Base-by-base conservation (phyloP, 495 filamentous ascomycete species). In the Amniculicola lignicola region DNA sequence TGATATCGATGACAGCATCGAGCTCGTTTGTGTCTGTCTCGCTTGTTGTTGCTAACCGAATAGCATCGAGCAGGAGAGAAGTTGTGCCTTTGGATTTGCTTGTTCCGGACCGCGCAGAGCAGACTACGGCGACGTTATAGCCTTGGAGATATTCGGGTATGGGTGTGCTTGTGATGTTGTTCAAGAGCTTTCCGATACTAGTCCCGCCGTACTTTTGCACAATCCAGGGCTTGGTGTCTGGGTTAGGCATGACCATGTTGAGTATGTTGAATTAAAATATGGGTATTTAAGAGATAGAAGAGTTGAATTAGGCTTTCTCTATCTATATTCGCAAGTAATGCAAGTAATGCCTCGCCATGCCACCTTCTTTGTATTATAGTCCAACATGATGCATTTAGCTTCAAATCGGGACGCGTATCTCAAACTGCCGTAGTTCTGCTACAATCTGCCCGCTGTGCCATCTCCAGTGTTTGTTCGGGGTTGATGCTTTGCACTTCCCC, bases 181-280 rank as follows among this genome's bases (percentile, higher is more conserved):
- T 52, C 0, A 71, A 57, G 23, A 73, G 48, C 51, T 74, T 74
- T 27, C 72, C 72, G 3, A 74, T 12, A 53, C 68, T 70, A 18
- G 72, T 74, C 0, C 72, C 72, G 4, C 72, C 72, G 44, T 74
- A 74, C 62, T 74, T 74, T 49, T 74, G 72, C 15, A 74, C 70
- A 35, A 74, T 62, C 72, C 72, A 74, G 6, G 68, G 67, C 50
- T 66, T 69, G 25, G 47, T 15, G 14, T 27, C 11, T 18, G 24
- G 7, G 14, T 49, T 15, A 4, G 38, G 3, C 54, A 51, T 58
- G 31, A n/a, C n/a, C n/a, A n/a, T n/a, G n/a, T n/a, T n/a, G n/a
- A n/a, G n/a, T n/a, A n/a, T n/a, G n/a, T n/a, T n/a, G n/a, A n/a
- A n/a, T n/a, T n/a, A n/a, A n/a, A n/a, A n/a, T n/a, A n/a, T n/a